Evolutionary conservation across 1,139 yeast species (phyloP).

Genomic region (Pichia cactophila): DNA sequence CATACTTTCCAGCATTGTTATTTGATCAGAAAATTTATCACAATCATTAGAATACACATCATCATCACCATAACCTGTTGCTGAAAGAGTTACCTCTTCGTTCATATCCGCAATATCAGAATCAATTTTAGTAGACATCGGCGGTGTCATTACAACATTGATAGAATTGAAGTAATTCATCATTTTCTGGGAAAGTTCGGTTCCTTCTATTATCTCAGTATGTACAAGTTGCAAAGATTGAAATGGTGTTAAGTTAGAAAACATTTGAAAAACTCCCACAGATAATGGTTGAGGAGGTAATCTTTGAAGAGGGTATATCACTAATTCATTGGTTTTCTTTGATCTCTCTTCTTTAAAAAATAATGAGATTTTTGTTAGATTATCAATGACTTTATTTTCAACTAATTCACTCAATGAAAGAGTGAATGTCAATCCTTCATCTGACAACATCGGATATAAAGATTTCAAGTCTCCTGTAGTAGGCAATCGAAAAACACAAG

Average conservation of each 20-base stretch:
- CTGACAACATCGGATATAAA: slow-evolving; percentile 1
- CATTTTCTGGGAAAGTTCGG: slow-evolving; percentile 7
- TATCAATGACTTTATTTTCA: slow-evolving; percentile 10
- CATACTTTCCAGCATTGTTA: neutral
- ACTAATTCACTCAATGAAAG: slow-evolving; percentile 10
- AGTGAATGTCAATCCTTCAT: slow-evolving; percentile 11
- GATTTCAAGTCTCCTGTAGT: neutral
- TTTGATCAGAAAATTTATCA: neutral
- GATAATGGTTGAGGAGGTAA: slow-evolving; percentile 16
- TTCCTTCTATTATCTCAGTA: slow-evolving; percentile 11
- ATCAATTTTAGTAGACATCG: neutral
- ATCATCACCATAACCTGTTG: slow-evolving; percentile 19
- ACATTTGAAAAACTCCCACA: slow-evolving; percentile 10
- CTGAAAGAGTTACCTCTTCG: slow-evolving; percentile 6
- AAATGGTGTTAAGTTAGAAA: slow-evolving; percentile 15
- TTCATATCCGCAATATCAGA: neutral
- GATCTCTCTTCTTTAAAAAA: neutral
- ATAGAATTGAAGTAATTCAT: neutral
- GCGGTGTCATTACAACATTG: neutral
- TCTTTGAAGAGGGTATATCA: slow-evolving; percentile 14
- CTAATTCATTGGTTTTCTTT: neutral
- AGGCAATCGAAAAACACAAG: slow-evolving; percentile 11
- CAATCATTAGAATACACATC: neutral
- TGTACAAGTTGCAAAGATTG: slow-evolving; percentile 11
- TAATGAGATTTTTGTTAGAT: slow-evolving; percentile 14